Conservation (phyloP, 352 stramenopile species). For the Phytophthora meadii region DNA sequence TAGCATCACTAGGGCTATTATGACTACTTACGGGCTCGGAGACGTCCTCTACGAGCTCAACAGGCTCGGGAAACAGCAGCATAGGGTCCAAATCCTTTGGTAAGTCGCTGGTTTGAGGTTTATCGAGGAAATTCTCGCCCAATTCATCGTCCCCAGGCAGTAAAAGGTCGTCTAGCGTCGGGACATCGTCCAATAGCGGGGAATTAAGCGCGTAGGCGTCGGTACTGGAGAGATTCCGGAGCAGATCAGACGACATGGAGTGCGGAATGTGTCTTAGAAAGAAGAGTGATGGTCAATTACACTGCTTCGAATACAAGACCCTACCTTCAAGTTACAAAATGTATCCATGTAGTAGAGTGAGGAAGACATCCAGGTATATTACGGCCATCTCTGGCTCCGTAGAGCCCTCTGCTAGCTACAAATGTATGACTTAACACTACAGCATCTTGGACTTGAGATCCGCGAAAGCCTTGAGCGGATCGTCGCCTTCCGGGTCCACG, state of each 20-base stretch:
- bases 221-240: neutral
- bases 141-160: slow-evolving; percentile 14
- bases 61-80: slow-evolving; percentile 17
- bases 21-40: neutral
- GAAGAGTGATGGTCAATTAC: neutral
- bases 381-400: slow-evolving; percentile 7
- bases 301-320: slow-evolving; percentile 4
- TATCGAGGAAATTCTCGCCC: neutral
- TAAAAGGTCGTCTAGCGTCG: slow-evolving; percentile 32
- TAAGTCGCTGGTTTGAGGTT: neutral
- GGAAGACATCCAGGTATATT: too few species aligned
- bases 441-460: slow-evolving; percentile 68
- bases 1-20: neutral
- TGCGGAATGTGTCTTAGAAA: neutral
- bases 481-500: slow-evolving; percentile 52
- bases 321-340: neutral
- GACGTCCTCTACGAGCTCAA: slow-evolving; percentile 8
- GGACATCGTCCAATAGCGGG: slow-evolving; percentile 3
- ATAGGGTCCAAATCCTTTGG: slow-evolving; percentile 13
- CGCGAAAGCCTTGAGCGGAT: slow-evolving; percentile 55
- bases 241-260: neutral
- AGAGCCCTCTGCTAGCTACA: neutral
- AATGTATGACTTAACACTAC: slow-evolving; percentile 22
- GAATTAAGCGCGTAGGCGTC: neutral
- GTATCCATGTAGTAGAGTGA: too few species aligned